Conservation (phyloP, 1,139 yeast species). For the Arxiozyma bovina region DNA sequence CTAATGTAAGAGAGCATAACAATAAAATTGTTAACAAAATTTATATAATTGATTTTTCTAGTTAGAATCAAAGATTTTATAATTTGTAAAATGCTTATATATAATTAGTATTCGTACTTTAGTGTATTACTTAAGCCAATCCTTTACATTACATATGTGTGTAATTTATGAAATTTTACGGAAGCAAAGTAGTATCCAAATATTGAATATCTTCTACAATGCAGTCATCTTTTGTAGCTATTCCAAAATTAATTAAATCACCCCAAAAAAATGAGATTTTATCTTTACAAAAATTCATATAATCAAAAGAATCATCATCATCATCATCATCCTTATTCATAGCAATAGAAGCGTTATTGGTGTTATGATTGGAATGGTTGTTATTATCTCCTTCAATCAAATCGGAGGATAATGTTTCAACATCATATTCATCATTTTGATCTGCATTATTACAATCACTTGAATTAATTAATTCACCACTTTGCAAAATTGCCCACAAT, state of each 20-base stretch:
- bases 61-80: too few relatives aligned
- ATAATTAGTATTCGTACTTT: too few relatives aligned
- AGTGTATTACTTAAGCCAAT: too few relatives aligned
- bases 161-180: too few relatives aligned
- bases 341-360: background rate
- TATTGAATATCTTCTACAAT: background rate
- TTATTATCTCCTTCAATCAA: conserved; percentile 28
- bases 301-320: background rate
- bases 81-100: too few relatives aligned
- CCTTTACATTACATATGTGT: too few relatives aligned
- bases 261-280: conserved; percentile 66
- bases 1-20: too few relatives aligned
- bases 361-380: conserved; percentile 31
- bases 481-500: conserved; percentile 84
- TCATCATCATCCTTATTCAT: conserved; percentile 17
- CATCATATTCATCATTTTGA: conserved; percentile 28
- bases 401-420: conserved; percentile 26
- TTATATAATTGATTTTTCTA: too few relatives aligned
- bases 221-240: conserved; percentile 36
- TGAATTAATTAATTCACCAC: conserved; percentile 42
- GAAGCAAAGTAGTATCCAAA: background rate
- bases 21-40: too few relatives aligned
- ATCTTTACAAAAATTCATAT: conserved; percentile 35
- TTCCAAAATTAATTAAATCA: conserved; percentile 58
- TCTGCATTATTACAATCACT: conserved; percentile 15